phyloP scores from a whole-genome alignment of 495 filamentous ascomycete species.

The Penicillium daleae region DNA sequence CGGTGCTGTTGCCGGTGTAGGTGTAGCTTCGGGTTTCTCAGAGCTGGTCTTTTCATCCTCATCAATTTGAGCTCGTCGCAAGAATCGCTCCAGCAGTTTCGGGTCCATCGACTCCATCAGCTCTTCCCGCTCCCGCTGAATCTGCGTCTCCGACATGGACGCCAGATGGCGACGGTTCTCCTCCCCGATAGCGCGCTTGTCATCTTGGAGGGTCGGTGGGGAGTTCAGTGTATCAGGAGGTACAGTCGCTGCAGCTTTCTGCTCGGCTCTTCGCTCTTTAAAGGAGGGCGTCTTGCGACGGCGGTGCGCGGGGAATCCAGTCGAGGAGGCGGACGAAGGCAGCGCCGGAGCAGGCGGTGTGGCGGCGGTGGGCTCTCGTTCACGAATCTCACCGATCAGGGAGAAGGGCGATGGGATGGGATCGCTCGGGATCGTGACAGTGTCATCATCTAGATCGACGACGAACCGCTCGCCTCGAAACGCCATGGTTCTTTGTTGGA shows the following conservation, averaged over 20 bases:
- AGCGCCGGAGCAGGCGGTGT: constrained; percentile 63
- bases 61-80: constrained; percentile 79
- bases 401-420: constrained; percentile 35
- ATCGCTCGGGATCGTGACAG: constrained; percentile 20
- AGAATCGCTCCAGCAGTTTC: constrained; percentile 70
- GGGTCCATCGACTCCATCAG: constrained; percentile 71
- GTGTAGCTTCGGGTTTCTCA: not conserved
- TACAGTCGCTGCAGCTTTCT: not conserved
- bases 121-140: constrained; percentile 75
- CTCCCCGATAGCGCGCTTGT: constrained; percentile 72
- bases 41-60: constrained; percentile 42
- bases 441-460: constrained; percentile 54
- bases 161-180: constrained; percentile 78
- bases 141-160: constrained; percentile 80
- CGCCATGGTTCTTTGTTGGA: constrained; percentile 47
- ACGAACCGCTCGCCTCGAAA: constrained; percentile 64
- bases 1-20: not conserved
- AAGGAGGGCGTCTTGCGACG: constrained; percentile 77
- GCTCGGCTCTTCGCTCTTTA: constrained; percentile 64
- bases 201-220: constrained; percentile 36
- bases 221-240: not conserved
- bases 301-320: constrained; percentile 87
- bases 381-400: constrained; percentile 78
- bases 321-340: constrained; percentile 49
- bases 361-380: constrained; percentile 60